Percentiles rank a stretch among this genome's conserved stretches.
phyloP scores from a whole-genome alignment of 176 grass and related monocot genomes.

The Oryza glaberrima region DNA sequence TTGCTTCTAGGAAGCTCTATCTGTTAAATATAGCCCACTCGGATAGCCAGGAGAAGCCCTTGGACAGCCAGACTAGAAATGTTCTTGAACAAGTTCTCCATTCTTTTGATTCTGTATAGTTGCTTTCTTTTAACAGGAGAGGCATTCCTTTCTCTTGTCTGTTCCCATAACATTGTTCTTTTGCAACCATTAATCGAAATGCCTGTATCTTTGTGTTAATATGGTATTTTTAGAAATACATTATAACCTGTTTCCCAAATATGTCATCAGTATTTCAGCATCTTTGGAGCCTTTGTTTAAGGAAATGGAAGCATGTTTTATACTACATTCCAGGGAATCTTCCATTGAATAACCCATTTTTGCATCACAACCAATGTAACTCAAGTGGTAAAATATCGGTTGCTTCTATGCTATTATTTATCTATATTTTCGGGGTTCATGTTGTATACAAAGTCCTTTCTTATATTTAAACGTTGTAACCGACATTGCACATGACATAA shows the following conservation, averaged over 20 bases:
- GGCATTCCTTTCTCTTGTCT: not conserved
- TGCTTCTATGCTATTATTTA: not conserved
- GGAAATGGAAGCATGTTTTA: not conserved
- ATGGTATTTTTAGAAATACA: constrained; percentile 12
- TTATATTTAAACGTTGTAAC: not conserved
- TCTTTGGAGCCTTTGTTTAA: not conserved
- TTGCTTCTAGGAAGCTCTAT: constrained; percentile 82
- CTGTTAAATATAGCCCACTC: constrained; percentile 80
- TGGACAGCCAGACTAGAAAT: constrained; percentile 65
- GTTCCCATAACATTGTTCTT: not conserved
- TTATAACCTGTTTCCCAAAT: not conserved
- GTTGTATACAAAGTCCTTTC: not conserved
- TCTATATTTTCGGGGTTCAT: not conserved
- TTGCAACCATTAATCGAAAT: constrained; percentile 10
- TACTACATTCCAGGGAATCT: not conserved
- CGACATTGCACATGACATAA: not conserved
- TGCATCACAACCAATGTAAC: not conserved
- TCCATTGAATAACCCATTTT: not conserved
- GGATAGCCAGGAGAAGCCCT: constrained; percentile 65
- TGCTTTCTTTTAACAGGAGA: constrained; percentile 3
- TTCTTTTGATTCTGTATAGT: constrained; percentile 86
- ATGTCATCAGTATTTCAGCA: not conserved
- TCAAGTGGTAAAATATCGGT: not conserved
- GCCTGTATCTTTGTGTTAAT: not conserved
- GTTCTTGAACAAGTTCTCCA: constrained; percentile 80